These are phyloP conservation scores for Colletotrichum salicis DNA, from an alignment of 2,329 filamentous ascomycete species.

Conservation along the genomic window DNA sequence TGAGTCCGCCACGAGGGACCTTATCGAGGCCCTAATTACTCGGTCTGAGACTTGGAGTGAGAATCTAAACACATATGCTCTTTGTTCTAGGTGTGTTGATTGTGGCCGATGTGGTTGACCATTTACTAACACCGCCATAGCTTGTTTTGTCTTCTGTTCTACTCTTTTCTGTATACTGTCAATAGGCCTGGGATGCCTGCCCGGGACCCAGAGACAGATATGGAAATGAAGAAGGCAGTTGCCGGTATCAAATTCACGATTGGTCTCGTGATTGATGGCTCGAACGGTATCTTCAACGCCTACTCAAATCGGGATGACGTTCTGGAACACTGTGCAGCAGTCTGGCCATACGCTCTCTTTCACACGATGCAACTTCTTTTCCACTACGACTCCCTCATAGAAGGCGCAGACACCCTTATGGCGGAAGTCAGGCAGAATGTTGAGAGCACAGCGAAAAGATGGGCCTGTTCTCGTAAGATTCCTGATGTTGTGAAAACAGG, in stretches of 20 bases:
- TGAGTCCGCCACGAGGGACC: slow-evolving; percentile 44
- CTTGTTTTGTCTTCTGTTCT: slow-evolving; percentile 48
- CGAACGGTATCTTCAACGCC: slow-evolving; percentile 47
- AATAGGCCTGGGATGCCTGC: slow-evolving; percentile 37
- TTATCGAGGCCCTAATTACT: slow-evolving; percentile 48
- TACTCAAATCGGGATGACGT: slow-evolving; percentile 45
- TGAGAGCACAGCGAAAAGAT: slow-evolving; percentile 48
- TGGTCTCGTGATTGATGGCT: slow-evolving; percentile 48
- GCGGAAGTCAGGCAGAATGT: slow-evolving; percentile 47
- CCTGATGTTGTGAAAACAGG: background rate
- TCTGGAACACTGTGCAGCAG: slow-evolving; percentile 46
- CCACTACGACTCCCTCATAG: slow-evolving; percentile 47
- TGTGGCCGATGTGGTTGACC: background rate
- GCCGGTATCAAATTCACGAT: slow-evolving; percentile 51
- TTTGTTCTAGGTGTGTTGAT: slow-evolving; percentile 45
- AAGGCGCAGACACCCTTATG: slow-evolving; percentile 45
- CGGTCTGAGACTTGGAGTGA: slow-evolving; percentile 48
- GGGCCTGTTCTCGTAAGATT: slow-evolving; percentile 46
- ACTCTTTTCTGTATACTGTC: slow-evolving; percentile 44
- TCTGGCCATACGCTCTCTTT: slow-evolving; percentile 48
- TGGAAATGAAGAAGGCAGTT: slow-evolving; percentile 47
- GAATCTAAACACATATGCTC: slow-evolving; percentile 48
- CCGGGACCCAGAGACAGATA: slow-evolving; percentile 37
- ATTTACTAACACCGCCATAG: slow-evolving; percentile 31
- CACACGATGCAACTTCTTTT: slow-evolving; percentile 47